These are phyloP conservation scores for Aspergillus clavatus DNA, from an alignment of 2,329 filamentous ascomycete genomes.

Conservation along the genomic window DNA sequence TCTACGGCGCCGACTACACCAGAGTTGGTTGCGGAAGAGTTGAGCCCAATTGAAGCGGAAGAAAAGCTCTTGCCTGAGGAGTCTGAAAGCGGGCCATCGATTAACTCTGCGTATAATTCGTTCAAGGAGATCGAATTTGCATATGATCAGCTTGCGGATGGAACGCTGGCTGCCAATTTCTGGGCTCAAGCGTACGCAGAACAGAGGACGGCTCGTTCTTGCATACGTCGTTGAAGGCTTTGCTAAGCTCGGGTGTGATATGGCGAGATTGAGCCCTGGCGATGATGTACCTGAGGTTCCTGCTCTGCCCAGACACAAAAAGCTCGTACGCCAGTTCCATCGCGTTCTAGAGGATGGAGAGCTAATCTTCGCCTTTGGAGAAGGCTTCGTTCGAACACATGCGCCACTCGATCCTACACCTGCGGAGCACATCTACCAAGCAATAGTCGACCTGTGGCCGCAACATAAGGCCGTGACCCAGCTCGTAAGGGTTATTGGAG, in stretches of 20 bases:
- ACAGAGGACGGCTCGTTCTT: background rate
- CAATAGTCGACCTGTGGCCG: conserved; percentile 26
- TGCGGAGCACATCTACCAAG: background rate
- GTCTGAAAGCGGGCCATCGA: background rate
- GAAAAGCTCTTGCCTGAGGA: background rate
- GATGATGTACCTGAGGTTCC: background rate
- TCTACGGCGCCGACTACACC: no score
- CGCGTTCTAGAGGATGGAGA: background rate
- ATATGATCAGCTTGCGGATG: background rate
- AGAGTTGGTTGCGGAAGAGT: no score
- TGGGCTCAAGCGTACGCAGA: background rate
- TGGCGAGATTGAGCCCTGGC: background rate
- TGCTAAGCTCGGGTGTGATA: background rate
- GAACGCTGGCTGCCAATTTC: background rate
- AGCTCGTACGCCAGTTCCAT: background rate
- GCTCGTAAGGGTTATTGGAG: conserved; percentile 32
- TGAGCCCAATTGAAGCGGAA: no score
- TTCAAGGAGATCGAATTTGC: background rate
- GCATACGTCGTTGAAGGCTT: conserved; percentile 6
- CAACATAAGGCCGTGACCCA: conserved; percentile 29
- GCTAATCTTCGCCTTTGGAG: background rate
- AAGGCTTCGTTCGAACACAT: background rate
- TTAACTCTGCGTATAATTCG: background rate
- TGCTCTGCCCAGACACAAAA: background rate
- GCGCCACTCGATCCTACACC: background rate